Evolutionary conservation across 805 yeast genomes (phyloP), one percentile per base, ranked within the genome.

Genomic region (Myxozyma mucilagina): DNA sequence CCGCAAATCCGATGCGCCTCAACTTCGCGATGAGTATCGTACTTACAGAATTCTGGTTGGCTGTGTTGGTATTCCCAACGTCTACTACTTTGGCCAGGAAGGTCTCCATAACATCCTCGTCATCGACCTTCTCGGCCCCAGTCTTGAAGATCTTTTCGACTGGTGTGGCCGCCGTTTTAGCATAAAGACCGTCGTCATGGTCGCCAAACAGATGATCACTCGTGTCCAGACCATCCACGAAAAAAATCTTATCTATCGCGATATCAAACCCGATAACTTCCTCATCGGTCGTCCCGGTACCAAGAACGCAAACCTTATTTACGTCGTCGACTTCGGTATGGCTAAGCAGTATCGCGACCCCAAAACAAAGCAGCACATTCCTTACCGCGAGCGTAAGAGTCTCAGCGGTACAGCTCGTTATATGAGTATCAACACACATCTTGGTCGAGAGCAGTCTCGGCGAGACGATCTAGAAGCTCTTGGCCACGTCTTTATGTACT

Each of bases 51-150:
- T 90, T 59, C 79, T 94, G 53, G 84, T 85, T 60, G 96, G 96
- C 18, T 82, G 87, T 54, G 80, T 79, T 47, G 98, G 98, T 51
- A 87, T 94, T 56, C 99, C 99, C 55, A 85, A 87, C 70, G 98
- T 97, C n/a, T 94, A 94, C 77, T 94, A 91, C 74, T 93, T 93
- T 74, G 99, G 99, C 61, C 98, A 94, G 73, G 99, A 94, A 76
- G 98, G 99, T 36, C 83, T 94, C 62, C 98, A 94, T 79, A 92
- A 93, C 74, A 91, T 94, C 55, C 79, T 94, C 66, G 97, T 94
- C 42, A 94, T 94, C 69, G 99, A 94, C 73, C 80, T 94, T 48
- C 80, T 94, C 70, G 99, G 99, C 11, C 99, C 99, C 9, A 88
- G 96, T 1, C 80, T 94, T 65, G 99, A 94, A 74, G 99, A 94